phyloP scores from a whole-genome alignment of 768 basidiomycete species.

The Psilocybe azurescens region DNA sequence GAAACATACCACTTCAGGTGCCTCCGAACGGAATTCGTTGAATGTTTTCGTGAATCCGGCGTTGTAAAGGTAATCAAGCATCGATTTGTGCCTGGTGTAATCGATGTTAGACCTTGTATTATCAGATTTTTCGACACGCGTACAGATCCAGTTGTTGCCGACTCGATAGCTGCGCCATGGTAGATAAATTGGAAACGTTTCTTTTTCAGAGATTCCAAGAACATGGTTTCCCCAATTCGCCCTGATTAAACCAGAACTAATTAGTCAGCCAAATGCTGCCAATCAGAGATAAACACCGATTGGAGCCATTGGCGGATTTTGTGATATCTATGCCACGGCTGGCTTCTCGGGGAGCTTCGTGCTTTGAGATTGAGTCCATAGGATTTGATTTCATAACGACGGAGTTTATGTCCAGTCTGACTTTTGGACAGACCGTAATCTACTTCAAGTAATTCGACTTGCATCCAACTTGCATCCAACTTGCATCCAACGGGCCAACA shows the following conservation, averaged over 20 bases:
- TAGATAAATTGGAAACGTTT: constrained; percentile 5
- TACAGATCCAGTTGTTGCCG: constrained; percentile 36
- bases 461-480: too few relatives aligned
- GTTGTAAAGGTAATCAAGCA: constrained; percentile 77
- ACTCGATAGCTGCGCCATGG: constrained; percentile 32
- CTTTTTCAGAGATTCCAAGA: constrained; percentile 7
- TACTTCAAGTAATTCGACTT: too few relatives aligned
- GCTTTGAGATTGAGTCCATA: too few relatives aligned
- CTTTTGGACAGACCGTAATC: too few relatives aligned
- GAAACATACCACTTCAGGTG: constrained; percentile 30
- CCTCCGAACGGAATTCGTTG: constrained; percentile 42
- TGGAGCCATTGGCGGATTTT: too few relatives aligned
- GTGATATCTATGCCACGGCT: too few relatives aligned
- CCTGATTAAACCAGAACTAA: background rate
- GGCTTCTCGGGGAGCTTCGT: too few relatives aligned
- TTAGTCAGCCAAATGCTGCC: background rate
- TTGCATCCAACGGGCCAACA: too few relatives aligned
- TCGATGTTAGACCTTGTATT: constrained; percentile 16
- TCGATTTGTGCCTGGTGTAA: constrained; percentile 70
- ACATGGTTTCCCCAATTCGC: background rate
- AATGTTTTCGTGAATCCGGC: constrained; percentile 69
- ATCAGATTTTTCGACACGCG: constrained; percentile 14
- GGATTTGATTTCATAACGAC: too few relatives aligned
- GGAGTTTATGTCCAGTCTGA: too few relatives aligned
- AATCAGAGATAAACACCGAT: constrained; percentile 1